phyloP scores from a whole-genome alignment of 108 stramenopile species.

The Heterococcus sp. region DNA sequence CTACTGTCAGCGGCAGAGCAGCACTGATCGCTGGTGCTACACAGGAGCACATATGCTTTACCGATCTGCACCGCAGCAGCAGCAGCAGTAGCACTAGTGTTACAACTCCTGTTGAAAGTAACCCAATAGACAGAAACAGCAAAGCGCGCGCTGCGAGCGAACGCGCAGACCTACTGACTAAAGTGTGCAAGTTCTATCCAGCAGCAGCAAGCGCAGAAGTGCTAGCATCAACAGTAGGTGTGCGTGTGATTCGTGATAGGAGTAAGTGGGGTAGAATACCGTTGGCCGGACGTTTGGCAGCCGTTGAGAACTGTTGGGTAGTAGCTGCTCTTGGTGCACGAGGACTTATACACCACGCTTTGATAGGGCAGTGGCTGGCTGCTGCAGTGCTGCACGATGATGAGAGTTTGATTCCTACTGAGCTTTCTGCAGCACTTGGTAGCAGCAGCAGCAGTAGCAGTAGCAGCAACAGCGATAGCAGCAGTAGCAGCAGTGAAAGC shows the following conservation, averaged over 20 bases:
- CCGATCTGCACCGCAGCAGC: neutral
- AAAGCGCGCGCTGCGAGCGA: neutral
- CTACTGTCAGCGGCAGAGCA: neutral
- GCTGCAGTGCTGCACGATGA: neutral
- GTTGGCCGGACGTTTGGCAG: conserved; percentile 21
- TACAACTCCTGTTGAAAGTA: neutral
- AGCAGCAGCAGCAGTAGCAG: neutral
- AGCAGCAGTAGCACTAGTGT: neutral
- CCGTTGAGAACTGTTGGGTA: conserved; percentile 15
- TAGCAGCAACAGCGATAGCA: neutral
- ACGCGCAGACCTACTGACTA: conserved; percentile 11
- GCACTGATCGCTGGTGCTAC: conserved; percentile 15
- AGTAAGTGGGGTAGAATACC: conserved; percentile 37
- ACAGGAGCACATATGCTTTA: conserved; percentile 16
- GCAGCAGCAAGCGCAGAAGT: neutral
- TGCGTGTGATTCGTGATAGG: conserved; percentile 31
- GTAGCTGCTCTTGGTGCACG: conserved; percentile 45
- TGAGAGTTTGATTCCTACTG: neutral
- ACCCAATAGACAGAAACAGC: neutral
- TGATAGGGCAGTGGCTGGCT: conserved; percentile 34
- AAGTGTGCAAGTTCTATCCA: conserved; percentile 10
- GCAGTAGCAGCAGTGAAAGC: neutral
- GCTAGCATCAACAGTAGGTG: neutral
- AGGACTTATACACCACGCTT: conserved; percentile 48
- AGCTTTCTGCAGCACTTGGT: neutral